These are phyloP conservation scores for Aspergillus baeticus DNA, from an alignment of 495 filamentous ascomycete species.

Conservation along the genomic window DNA sequence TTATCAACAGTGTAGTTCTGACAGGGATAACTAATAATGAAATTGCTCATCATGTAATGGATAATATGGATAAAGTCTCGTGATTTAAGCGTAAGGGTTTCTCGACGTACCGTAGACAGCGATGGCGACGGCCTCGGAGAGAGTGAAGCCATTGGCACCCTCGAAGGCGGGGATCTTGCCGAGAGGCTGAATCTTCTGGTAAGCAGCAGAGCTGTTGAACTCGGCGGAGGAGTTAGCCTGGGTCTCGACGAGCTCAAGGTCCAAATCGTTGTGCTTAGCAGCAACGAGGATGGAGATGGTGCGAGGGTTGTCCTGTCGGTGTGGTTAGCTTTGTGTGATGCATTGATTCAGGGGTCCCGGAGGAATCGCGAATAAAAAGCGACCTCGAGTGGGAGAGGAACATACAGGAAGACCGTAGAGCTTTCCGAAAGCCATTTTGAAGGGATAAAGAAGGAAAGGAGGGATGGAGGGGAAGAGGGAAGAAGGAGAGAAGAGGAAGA, in stretches of 20 bases:
- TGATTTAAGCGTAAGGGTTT: neutral
- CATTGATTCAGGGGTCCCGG: neutral
- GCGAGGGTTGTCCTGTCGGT: conserved; percentile 76
- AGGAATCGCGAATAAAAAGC: conserved; percentile 10
- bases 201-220: conserved; percentile 58
- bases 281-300: conserved; percentile 84
- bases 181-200: conserved; percentile 80
- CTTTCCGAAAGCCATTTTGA: conserved; percentile 93
- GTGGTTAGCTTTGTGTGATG: conserved; percentile 14
- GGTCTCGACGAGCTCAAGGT: conserved; percentile 78
- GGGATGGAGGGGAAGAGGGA: conserved; percentile 33
- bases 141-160: conserved; percentile 85
- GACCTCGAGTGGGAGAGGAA: conserved; percentile 15
- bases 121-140: conserved; percentile 90
- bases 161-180: conserved; percentile 91
- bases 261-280: conserved; percentile 92
- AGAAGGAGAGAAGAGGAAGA: conserved; percentile 27
- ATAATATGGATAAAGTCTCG: conserved; percentile 4
- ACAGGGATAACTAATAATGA: conserved; percentile 97
- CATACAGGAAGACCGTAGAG: conserved; percentile 85
- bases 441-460: conserved; percentile 26
- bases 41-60: conserved; percentile 74
- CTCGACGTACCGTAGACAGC: conserved; percentile 88
- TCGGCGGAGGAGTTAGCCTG: conserved; percentile 40
- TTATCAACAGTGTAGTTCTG: conserved; percentile 88